Percentiles rank a stretch among this genome's conserved stretches.
Evolutionary conservation across 495 filamentous ascomycete species (phyloP).

Genomic region (Bacidia rubella): DNA sequence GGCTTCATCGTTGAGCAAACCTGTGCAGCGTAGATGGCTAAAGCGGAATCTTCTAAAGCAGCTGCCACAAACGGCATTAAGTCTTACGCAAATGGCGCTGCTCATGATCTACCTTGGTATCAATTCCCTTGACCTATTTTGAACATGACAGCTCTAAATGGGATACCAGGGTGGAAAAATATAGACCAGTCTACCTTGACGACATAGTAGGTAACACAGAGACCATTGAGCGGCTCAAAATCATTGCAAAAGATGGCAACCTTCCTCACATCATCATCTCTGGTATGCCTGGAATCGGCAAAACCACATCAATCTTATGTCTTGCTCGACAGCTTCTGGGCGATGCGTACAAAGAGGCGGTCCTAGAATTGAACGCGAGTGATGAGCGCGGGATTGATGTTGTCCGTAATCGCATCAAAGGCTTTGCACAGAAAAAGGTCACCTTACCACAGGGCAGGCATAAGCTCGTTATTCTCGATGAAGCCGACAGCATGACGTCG

Average conservation of each 20-base stretch:
- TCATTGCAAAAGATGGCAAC: slow-evolving; percentile 97
- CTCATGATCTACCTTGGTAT: slow-evolving; percentile 65
- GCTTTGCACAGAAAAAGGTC: slow-evolving; percentile 98
- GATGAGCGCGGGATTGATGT: slow-evolving; percentile 98
- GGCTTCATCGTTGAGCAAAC: too few relatives aligned
- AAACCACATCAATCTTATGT: slow-evolving; percentile 92
- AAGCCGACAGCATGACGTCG: slow-evolving; percentile 93
- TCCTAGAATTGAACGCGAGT: slow-evolving; percentile 88
- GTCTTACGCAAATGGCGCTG: slow-evolving; percentile 42
- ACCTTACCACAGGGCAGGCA: slow-evolving; percentile 82
- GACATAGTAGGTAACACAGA: slow-evolving; percentile 97
- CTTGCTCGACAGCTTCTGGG: slow-evolving; percentile 86
- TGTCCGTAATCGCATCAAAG: slow-evolving; percentile 96
- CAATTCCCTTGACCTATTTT: slow-evolving; percentile 6
- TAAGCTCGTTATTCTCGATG: slow-evolving; percentile 94
- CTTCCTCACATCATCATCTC: slow-evolving; percentile 99
- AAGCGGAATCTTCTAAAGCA: slow-evolving; percentile 33
- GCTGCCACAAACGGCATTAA: slow-evolving; percentile 55
- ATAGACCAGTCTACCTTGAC: slow-evolving; percentile 84
- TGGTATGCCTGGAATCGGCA: slow-evolving; percentile 97
- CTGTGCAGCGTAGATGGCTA: slow-evolving; percentile 1
- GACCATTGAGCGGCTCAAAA: slow-evolving; percentile 93
- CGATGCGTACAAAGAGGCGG: slow-evolving; percentile 92
- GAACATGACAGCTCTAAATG: too few relatives aligned
- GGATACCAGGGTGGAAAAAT: slow-evolving; percentile 94